These are phyloP conservation scores for Sporothrix pseudoabietina DNA, from an alignment of 2,329 filamentous ascomycete genomes.

Conservation along the genomic window DNA sequence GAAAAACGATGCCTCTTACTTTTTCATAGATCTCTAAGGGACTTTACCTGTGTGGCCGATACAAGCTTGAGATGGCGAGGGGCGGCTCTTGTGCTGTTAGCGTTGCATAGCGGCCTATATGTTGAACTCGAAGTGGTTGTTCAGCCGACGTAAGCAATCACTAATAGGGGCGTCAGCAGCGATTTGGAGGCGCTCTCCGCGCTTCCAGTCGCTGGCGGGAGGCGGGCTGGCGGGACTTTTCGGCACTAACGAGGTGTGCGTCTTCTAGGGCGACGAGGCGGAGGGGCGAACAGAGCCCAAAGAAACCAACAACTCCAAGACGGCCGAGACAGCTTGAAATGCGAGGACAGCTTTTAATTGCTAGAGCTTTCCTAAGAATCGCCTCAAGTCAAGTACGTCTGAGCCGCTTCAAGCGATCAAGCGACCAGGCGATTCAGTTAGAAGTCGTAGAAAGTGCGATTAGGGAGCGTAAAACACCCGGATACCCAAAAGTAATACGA, in stretches of 20 bases:
- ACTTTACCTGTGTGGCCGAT: neutral
- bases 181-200: neutral
- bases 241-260: neutral
- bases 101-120: neutral
- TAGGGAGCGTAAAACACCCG: neutral
- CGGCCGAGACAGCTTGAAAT: neutral
- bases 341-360: neutral
- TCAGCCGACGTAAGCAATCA: constrained; percentile 7
- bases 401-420: neutral
- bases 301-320: too few relatives aligned
- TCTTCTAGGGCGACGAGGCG: neutral
- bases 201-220: neutral
- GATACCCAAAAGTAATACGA: neutral
- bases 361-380: neutral
- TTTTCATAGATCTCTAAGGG: neutral
- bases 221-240: neutral
- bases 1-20: neutral
- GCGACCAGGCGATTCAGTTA: neutral
- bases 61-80: neutral
- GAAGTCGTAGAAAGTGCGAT: neutral
- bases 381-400: neutral
- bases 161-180: constrained; percentile 10
- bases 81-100: neutral
- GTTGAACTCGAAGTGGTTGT: neutral
- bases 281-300: too few relatives aligned